Evolutionary conservation across 2,329 filamentous ascomycete species (phyloP).

Genomic region (Aspergillus persii): DNA sequence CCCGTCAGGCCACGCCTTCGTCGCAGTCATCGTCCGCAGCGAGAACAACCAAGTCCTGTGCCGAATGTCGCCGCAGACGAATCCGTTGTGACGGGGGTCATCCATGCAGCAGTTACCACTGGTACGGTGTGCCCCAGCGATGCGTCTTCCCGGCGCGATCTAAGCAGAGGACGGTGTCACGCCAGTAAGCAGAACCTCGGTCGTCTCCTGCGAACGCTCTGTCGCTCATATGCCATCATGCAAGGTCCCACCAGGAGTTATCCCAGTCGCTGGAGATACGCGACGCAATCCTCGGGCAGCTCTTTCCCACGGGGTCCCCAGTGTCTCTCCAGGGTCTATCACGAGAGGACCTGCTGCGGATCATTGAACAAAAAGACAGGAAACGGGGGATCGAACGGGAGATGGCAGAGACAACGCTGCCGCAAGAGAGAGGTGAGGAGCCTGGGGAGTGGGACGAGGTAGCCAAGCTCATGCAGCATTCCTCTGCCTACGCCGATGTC

Average conservation of each 20-base stretch:
- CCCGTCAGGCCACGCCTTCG: neutral
- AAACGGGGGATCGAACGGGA: neutral
- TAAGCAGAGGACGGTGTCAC: neutral
- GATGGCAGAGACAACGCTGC: neutral
- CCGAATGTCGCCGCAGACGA: constrained; percentile 8
- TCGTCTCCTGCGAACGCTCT: neutral
- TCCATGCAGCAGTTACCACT: constrained; percentile 9
- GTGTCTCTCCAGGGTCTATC: neutral
- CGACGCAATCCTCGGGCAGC: neutral
- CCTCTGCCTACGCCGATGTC: constrained; percentile 4
- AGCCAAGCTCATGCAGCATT: constrained; percentile 1
- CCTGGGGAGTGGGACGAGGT: constrained; percentile 7
- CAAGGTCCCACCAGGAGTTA: neutral
- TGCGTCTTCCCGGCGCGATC: constrained; percentile 6
- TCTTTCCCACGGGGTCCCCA: neutral
- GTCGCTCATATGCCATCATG: neutral
- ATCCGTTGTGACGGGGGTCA: constrained; percentile 7
- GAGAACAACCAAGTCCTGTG: constrained; percentile 4
- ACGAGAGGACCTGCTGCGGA: neutral
- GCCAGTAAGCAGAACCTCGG: neutral
- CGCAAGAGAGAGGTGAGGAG: neutral
- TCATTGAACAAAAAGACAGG: neutral
- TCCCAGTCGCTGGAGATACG: neutral
- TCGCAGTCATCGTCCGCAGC: neutral
- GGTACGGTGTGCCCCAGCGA: constrained; percentile 2